Base-by-base conservation (phyloP, 345 rosid species). In the Anastatica hierochuntica region DNA sequence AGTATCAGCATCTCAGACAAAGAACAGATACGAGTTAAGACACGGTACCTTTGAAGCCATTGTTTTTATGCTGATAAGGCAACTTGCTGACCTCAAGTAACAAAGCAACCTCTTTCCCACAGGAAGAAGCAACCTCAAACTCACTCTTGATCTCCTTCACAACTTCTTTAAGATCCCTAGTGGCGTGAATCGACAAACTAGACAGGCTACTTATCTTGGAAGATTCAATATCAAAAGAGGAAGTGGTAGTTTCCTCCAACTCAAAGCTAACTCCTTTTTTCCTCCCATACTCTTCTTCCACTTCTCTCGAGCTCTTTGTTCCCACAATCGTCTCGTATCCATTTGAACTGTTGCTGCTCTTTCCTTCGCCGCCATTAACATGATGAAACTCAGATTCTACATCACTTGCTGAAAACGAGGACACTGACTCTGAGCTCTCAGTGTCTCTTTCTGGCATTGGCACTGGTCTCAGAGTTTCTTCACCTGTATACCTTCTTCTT, bases 41-140 rank as follows among this genome's bases (percentile, higher is more conserved):
- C 21, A 40, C 2, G 21, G 38, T 62, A 90, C 98, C 95, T 83
- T 84, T 73, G 43, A 83, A 70, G 10, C 74, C 69, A 51, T 81
- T 62, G 37, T 75, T 66, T 60, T 68, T 74, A 43, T 67, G 72
- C 64, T 70, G 84, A 64, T 92, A 92, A 58, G 98, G 96, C 80
- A 87, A 71, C 71, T 68, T 87, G 49, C 79, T 78, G 56, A 81
- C 98, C 60, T 87, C 96, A 70, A 92, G 98, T 69, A 92, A 64
- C 34, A 80, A 21, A 2, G 90, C 96, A 33, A 84, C 92, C 77
- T 92, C 98, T 49, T 75, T 87, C 38, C 98, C 98, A 67, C 68
- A 81, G 17, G 71, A 58, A 56, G 78, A 77, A 39, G 96, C 96
- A 45, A 76, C 67, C 65, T 88, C 86, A 49, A 87, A 92, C 63